Conservation (phyloP, 768 basidiomycete species). For the Dentipellis sp. region DNA sequence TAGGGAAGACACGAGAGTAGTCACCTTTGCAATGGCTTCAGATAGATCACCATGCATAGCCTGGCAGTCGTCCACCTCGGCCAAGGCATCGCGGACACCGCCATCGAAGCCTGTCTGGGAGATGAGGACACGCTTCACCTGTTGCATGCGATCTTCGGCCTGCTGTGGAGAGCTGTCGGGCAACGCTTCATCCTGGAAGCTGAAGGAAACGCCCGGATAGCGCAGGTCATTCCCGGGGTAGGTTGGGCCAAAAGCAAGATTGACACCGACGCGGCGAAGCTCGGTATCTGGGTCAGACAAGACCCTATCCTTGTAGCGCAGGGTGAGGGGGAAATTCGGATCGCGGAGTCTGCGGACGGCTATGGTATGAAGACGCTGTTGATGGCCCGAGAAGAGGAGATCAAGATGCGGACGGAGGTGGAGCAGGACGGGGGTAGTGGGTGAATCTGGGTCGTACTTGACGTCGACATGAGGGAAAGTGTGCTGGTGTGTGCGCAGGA, state of each 20-base stretch:
- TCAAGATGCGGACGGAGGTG: conserved; percentile 78
- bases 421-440: conserved; percentile 66
- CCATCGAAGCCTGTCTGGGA: conserved; percentile 56
- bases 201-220: conserved; percentile 80
- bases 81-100: conserved; percentile 56
- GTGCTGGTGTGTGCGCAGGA: conserved; percentile 54
- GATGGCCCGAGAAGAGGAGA: conserved; percentile 72
- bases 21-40: conserved; percentile 59
- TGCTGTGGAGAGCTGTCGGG: conserved; percentile 28
- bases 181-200: conserved; percentile 63
- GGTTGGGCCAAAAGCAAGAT: conserved; percentile 72
- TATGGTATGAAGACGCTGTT: conserved; percentile 76
- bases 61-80: conserved; percentile 57
- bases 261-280: conserved; percentile 56
- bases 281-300: conserved; percentile 55
- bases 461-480: conserved; percentile 75
- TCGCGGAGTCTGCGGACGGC: conserved; percentile 60
- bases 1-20: no score
- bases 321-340: conserved; percentile 53
- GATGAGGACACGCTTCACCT: conserved; percentile 69
- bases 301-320: conserved; percentile 57
- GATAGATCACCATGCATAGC: conserved; percentile 66
- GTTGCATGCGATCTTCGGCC: conserved; percentile 51
- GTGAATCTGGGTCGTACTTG: conserved; percentile 70
- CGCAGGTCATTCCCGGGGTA: conserved; percentile 69